These are phyloP conservation scores for Lipomyces kockii DNA, from an alignment of 805 yeast species.

Conservation along the genomic window DNA sequence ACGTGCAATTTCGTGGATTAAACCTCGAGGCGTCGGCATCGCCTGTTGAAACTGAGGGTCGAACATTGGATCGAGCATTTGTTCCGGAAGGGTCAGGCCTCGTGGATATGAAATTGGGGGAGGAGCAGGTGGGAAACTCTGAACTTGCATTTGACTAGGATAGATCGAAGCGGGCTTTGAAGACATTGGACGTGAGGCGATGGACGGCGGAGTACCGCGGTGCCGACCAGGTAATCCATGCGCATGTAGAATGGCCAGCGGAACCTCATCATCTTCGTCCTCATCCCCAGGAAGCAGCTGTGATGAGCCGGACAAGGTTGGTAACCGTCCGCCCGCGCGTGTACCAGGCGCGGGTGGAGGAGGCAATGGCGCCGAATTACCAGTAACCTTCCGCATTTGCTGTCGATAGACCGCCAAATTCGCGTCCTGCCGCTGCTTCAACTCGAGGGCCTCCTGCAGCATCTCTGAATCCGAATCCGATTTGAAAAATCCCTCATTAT, in stretches of 20 bases:
- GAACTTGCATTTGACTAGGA: background rate
- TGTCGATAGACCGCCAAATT: constrained; percentile 50
- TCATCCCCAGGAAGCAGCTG: constrained; percentile 36
- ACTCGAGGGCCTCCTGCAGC: constrained; percentile 29
- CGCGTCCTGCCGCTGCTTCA: constrained; percentile 45
- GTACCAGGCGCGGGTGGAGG: constrained; percentile 1
- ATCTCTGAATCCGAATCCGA: constrained; percentile 22
- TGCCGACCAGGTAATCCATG: constrained; percentile 46
- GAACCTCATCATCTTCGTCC: constrained; percentile 49
- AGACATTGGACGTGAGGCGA: background rate
- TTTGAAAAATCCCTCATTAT: constrained; percentile 12
- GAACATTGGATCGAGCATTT: constrained; percentile 7
- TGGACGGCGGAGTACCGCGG: constrained; percentile 7
- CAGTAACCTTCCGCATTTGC: constrained; percentile 49
- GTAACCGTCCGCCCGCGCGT: background rate
- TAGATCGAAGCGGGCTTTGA: background rate
- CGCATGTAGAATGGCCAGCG: constrained; percentile 49
- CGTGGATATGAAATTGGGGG: constrained; percentile 14
- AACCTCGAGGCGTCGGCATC: constrained; percentile 43
- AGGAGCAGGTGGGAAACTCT: background rate
- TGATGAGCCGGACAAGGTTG: background rate
- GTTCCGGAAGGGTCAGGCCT: constrained; percentile 24
- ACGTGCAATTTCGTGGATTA: constrained; percentile 49
- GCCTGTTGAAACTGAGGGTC: background rate
- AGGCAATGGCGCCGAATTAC: constrained; percentile 32